A percentile compares a stretch with the other conserved stretches of the same genome.
Conservation (phyloP, 805 yeast genomes). For the Metschnikowia matae region DNA sequence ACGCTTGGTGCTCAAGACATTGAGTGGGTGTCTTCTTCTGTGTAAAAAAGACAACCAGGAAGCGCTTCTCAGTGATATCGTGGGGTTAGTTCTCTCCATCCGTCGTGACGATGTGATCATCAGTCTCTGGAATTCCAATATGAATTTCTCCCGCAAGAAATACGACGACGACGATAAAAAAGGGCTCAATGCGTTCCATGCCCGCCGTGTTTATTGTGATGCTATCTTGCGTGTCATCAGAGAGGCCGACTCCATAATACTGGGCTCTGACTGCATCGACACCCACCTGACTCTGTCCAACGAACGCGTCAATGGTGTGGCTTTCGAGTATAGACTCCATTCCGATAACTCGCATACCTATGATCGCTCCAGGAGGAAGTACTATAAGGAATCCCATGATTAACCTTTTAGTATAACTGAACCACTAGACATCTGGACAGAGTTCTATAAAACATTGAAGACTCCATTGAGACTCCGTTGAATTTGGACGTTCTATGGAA, state of each 20-base stretch:
- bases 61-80: conserved; percentile 45
- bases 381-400: conserved; percentile 7
- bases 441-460: too few relatives aligned
- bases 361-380: conserved; percentile 14
- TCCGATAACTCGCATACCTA: conserved; percentile 26
- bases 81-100: conserved; percentile 57
- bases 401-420: background rate
- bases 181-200: conserved; percentile 41
- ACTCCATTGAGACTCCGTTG: too few relatives aligned
- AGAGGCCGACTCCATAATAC: conserved; percentile 44
- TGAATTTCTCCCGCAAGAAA: conserved; percentile 27
- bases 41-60: conserved; percentile 33
- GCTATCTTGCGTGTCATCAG: conserved; percentile 42
- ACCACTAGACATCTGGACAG: too few relatives aligned
- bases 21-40: conserved; percentile 49
- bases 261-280: conserved; percentile 31
- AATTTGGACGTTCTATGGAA: too few relatives aligned
- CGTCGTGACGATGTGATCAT: conserved; percentile 58
- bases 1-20: conserved; percentile 46
- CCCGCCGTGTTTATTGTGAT: conserved; percentile 44
- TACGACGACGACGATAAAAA: conserved; percentile 21
- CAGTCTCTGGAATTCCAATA: conserved; percentile 58
- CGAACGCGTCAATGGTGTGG: conserved; percentile 43
- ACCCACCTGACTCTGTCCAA: conserved; percentile 32
- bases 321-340: conserved; percentile 46